Percentiles rank a stretch among this genome's conserved stretches.
Conservation (phyloP, 345 rosid genomes). For the Syzygium aromaticum region DNA sequence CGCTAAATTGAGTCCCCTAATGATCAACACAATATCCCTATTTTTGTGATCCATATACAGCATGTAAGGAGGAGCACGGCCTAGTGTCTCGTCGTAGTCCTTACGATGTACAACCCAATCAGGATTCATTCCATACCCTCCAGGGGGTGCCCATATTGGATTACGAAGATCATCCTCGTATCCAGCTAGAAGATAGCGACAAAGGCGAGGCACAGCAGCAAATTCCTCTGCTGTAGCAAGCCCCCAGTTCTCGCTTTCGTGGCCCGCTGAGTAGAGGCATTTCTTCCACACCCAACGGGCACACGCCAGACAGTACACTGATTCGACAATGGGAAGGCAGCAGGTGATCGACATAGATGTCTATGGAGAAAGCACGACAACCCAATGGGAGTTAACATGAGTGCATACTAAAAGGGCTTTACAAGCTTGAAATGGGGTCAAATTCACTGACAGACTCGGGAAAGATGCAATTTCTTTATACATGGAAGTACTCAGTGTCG, state of each 20-base stretch:
- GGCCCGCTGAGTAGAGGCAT: constrained; percentile 82
- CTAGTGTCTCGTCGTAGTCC: constrained; percentile 58
- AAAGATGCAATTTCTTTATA: neutral
- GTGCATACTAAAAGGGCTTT: neutral
- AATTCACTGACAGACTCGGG: neutral
- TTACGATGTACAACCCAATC: constrained; percentile 50
- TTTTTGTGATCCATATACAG: constrained; percentile 72
- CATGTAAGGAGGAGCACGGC: constrained; percentile 66
- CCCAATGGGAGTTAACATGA: neutral
- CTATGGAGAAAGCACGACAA: constrained; percentile 20
- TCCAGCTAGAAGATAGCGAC: constrained; percentile 59
- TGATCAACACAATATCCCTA: constrained; percentile 50
- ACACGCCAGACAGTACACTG: constrained; percentile 86
- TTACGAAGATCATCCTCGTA: constrained; percentile 74
- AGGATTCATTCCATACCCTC: constrained; percentile 74
- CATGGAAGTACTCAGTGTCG: neutral
- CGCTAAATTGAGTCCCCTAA: constrained; percentile 82
- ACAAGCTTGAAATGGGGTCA: neutral
- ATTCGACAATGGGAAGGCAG: constrained; percentile 76
- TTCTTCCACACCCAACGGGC: constrained; percentile 85
- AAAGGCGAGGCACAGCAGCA: constrained; percentile 67
- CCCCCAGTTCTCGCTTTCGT: constrained; percentile 87
- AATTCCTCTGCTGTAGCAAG: constrained; percentile 69
- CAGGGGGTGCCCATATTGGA: constrained; percentile 86
- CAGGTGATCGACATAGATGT: constrained; percentile 66